Evolutionary conservation across 2,329 filamentous ascomycete genomes (phyloP).

Genomic region (Falciphora oryzae): DNA sequence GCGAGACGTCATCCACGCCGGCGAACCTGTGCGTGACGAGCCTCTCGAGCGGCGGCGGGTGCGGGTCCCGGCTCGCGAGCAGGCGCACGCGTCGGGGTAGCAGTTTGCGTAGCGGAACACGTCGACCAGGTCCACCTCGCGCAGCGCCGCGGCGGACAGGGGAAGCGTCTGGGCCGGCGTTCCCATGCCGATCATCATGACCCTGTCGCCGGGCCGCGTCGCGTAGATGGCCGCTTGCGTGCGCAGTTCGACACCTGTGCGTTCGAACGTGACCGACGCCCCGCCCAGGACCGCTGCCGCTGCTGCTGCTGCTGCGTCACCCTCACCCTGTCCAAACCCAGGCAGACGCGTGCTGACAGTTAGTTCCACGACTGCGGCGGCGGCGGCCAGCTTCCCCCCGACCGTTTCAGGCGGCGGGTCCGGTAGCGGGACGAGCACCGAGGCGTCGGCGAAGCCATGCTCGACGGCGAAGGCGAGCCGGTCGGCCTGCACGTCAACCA

Average conservation of each 20-base stretch:
- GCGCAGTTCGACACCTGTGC: slow-evolving; percentile 70
- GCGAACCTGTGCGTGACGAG: too few species aligned
- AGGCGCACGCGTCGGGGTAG: too few species aligned
- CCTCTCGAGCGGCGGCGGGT: too few species aligned
- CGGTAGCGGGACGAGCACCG: too few species aligned
- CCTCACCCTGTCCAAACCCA: too few species aligned
- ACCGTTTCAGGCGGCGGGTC: too few species aligned
- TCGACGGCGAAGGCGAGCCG: slow-evolving; percentile 28
- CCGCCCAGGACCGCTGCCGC: slow-evolving; percentile 7
- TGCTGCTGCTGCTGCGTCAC: slow-evolving; percentile 14
- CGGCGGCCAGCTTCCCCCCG: slow-evolving; percentile 10
- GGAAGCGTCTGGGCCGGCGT: slow-evolving; percentile 50
- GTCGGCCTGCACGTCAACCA: slow-evolving; percentile 22
- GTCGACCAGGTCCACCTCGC: slow-evolving; percentile 43
- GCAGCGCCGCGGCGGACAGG: slow-evolving; percentile 38
- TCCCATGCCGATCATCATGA: slow-evolving; percentile 54
- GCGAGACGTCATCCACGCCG: too few species aligned
- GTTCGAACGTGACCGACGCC: slow-evolving; percentile 53
- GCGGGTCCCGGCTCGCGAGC: too few species aligned
- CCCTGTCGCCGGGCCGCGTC: slow-evolving; percentile 41
- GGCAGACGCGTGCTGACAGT: too few species aligned
- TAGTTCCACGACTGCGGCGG: too few species aligned
- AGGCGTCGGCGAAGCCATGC: slow-evolving; percentile 27
- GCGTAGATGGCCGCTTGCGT: slow-evolving; percentile 69
- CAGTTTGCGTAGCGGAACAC: too few species aligned